Evolutionary conservation across 2,329 filamentous ascomycete genomes (phyloP).

Genomic region (Nigrograna mackinnonii): DNA sequence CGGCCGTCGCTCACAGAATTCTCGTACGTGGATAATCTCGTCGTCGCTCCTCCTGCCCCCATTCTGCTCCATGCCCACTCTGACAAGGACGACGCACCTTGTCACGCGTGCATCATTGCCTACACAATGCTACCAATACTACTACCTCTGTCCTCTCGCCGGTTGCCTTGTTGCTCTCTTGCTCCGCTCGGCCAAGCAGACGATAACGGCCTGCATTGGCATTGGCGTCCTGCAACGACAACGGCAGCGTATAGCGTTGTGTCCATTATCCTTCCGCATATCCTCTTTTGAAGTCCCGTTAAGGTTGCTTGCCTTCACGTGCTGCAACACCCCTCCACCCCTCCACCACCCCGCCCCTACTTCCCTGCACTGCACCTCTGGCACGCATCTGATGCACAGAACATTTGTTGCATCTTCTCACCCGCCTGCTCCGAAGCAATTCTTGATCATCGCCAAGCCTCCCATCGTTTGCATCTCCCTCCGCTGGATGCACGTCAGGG

Average conservation of each 20-base stretch:
- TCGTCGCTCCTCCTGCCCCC: constrained; percentile 10
- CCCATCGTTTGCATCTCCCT: background rate
- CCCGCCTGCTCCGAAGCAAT: constrained; percentile 3
- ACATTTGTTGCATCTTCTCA: too few species aligned
- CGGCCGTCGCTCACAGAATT: constrained; percentile 51
- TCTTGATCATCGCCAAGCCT: constrained; percentile 1
- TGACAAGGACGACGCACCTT: constrained; percentile 8
- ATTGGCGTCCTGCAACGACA: background rate
- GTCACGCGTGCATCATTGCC: constrained; percentile 27
- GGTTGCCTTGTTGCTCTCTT: too few species aligned
- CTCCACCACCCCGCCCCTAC: background rate
- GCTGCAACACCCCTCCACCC: constrained; percentile 3
- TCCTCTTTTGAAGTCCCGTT: constrained; percentile 26
- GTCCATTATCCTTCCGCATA: background rate
- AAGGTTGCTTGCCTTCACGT: constrained; percentile 30
- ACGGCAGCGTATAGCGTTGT: background rate
- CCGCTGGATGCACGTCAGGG: too few species aligned
- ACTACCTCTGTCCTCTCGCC: too few species aligned
- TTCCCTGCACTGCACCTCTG: too few species aligned
- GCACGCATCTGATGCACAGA: too few species aligned
- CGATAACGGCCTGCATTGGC: background rate
- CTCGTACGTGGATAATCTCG: constrained; percentile 47
- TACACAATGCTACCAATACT: too few species aligned
- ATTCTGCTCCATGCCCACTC: constrained; percentile 14
- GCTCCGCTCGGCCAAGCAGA: constrained; percentile 5